Evolutionary conservation across 2,329 filamentous ascomycete species (phyloP).

Genomic region (Neospermospora avenae): DNA sequence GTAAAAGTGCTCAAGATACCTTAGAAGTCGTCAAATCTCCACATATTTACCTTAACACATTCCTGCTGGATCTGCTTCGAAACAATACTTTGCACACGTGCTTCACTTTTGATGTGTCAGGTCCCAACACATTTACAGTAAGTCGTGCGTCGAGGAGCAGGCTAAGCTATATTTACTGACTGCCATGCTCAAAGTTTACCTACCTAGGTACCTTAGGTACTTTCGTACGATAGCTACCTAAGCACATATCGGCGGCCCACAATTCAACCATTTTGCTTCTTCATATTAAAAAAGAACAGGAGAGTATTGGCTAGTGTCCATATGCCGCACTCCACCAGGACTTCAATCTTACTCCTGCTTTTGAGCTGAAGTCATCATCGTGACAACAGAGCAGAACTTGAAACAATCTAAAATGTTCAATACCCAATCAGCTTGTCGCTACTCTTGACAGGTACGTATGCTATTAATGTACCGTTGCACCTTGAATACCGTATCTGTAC

Average conservation of each 20-base stretch:
- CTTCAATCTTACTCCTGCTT: neutral
- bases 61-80: too few species aligned
- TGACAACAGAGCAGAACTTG: slow-evolving; percentile 1
- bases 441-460: neutral
- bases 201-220: neutral
- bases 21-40: neutral
- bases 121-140: too few species aligned
- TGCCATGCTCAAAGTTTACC: too few species aligned
- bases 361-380: slow-evolving; percentile 4
- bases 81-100: too few species aligned
- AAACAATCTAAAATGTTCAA: neutral
- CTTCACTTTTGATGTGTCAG: too few species aligned
- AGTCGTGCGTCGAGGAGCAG: too few species aligned
- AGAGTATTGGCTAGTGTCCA: neutral
- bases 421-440: neutral
- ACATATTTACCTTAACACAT: neutral
- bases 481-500: neutral
- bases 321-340: neutral
- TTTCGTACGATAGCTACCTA: neutral
- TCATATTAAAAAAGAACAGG: neutral
- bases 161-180: too few species aligned
- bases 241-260: neutral
- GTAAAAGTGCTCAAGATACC: neutral
- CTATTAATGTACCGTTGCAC: neutral
- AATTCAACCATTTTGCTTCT: neutral